These are phyloP conservation scores for Amanita molliuscula DNA, from an alignment of 768 basidiomycete species.

Conservation along the genomic window DNA sequence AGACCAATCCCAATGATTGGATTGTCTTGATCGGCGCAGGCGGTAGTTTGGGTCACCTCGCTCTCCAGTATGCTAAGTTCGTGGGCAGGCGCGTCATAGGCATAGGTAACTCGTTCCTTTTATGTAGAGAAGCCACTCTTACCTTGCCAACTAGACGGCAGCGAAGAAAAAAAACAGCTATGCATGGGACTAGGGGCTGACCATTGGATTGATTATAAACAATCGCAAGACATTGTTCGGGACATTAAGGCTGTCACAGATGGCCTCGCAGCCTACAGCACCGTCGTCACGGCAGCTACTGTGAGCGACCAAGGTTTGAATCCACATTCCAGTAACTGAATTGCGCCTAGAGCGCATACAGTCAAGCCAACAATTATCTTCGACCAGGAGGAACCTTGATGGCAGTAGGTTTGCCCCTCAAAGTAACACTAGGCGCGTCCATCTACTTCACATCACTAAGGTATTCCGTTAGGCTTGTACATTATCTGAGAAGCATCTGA, in stretches of 20 bases:
- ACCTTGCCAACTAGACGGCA: conserved; percentile 41
- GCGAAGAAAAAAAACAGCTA: conserved; percentile 59
- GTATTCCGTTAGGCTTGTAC: too few relatives aligned
- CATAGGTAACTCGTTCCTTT: too few relatives aligned
- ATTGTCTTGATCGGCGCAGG: conserved; percentile 71
- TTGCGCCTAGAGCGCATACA: conserved; percentile 18
- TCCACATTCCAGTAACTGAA: too few relatives aligned
- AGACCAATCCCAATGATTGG: conserved; percentile 61
- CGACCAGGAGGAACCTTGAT: conserved; percentile 64
- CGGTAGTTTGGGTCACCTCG: conserved; percentile 71
- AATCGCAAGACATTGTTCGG: conserved; percentile 51
- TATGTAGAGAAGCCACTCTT: background rate
- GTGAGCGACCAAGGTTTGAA: conserved; percentile 12
- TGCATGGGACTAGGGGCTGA: conserved; percentile 58
- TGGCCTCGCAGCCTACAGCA: conserved; percentile 65
- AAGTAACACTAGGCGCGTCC: conserved; percentile 45
- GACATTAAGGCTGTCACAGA: conserved; percentile 54
- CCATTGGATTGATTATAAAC: conserved; percentile 70
- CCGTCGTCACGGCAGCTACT: conserved; percentile 49
- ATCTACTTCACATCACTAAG: conserved; percentile 71
- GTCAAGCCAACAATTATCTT: conserved; percentile 66
- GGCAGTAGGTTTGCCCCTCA: conserved; percentile 68
- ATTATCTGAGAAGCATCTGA: too few relatives aligned
- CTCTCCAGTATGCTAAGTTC: conserved; percentile 70
- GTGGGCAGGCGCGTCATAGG: too few relatives aligned